Conservation (phyloP, 2,329 filamentous ascomycete species). For the Cordyceps farinosa region DNA sequence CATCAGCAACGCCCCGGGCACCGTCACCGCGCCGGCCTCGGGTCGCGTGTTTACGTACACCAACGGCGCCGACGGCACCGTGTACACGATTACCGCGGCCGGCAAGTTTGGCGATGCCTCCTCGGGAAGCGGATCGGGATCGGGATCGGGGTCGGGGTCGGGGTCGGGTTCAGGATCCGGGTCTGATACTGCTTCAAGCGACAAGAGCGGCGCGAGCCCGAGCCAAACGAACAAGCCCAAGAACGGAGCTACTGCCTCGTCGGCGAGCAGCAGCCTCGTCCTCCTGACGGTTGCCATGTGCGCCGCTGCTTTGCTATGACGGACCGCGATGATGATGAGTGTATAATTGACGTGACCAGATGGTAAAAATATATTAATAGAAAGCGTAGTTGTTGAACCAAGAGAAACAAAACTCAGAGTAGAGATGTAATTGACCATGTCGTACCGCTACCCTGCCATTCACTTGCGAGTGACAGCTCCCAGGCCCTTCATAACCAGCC, state of each 20-base stretch:
- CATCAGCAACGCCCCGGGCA: constrained; percentile 29
- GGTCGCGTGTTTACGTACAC: constrained; percentile 35
- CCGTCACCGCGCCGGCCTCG: constrained; percentile 32
- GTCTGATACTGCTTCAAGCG: background rate
- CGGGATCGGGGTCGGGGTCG: background rate
- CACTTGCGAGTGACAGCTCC: constrained; percentile 1
- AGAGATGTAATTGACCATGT: background rate
- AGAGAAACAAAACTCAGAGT: background rate
- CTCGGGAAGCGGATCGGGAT: background rate
- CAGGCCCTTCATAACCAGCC: constrained; percentile 29
- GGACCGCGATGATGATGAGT: background rate
- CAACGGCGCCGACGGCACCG: constrained; percentile 26
- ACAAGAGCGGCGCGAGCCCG: background rate
- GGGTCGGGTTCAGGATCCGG: background rate
- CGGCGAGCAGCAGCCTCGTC: background rate
- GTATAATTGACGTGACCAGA: background rate
- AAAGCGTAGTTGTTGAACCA: background rate
- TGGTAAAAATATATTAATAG: background rate
- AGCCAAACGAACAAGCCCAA: constrained; percentile 2
- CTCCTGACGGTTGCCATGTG: background rate
- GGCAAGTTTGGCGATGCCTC: background rate
- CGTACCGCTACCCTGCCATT: background rate
- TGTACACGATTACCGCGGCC: constrained; percentile 35
- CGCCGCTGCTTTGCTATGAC: background rate
- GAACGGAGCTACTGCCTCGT: background rate